Percentiles rank a stretch among this genome's conserved stretches.
Evolutionary conservation across 2,329 filamentous ascomycete species (phyloP).

Genomic region (Phialophora tarda): DNA sequence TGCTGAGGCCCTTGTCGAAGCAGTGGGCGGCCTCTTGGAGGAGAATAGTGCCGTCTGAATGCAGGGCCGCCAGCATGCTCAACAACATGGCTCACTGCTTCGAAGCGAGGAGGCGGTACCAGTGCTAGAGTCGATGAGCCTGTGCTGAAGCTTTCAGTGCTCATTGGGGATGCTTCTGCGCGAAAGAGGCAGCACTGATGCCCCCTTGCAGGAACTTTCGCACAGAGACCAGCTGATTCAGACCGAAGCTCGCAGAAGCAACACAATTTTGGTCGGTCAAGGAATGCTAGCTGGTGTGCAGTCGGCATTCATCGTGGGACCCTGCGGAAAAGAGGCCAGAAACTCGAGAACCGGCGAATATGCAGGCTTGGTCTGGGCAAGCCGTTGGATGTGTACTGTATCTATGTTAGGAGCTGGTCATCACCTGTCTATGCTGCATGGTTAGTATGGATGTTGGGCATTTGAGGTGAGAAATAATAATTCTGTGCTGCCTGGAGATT

Average conservation of each 20-base stretch:
- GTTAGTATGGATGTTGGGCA: slow-evolving; percentile 21
- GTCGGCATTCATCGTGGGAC: neutral
- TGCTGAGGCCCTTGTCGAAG: slow-evolving; percentile 23
- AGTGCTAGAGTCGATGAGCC: neutral
- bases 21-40: slow-evolving; percentile 12
- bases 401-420: slow-evolving; percentile 33
- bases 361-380: neutral
- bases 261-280: neutral
- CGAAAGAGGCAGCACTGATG: neutral
- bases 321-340: neutral
- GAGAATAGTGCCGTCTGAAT: neutral
- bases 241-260: neutral
- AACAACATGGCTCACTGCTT: neutral
- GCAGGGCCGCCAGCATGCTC: neutral
- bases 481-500: slow-evolving; percentile 20
- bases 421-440: slow-evolving; percentile 23
- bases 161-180: neutral
- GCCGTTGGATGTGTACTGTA: slow-evolving; percentile 13
- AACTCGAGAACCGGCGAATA: neutral
- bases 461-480: neutral
- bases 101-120: neutral
- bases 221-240: neutral
- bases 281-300: neutral
- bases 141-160: neutral
- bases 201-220: neutral